Evolutionary conservation across 257 asterid genomes (phyloP).

Genomic region (Solanum corneliomulleri): DNA sequence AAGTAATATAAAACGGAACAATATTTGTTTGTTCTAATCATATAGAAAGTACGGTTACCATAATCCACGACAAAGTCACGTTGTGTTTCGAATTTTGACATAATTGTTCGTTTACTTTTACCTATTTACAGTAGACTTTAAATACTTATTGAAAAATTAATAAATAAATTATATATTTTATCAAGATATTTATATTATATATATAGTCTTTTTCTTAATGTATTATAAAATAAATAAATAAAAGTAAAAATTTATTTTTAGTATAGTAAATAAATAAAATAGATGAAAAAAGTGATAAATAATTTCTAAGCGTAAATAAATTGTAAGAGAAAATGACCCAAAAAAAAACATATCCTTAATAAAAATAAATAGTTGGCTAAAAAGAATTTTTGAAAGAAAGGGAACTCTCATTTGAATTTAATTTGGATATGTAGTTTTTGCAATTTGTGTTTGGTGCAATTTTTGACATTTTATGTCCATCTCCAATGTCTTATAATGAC

Average conservation of each 20-base stretch:
- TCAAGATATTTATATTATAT: too few relatives aligned
- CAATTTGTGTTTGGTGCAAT: background rate
- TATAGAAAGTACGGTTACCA: slow-evolving; percentile 6
- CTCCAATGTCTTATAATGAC: background rate
- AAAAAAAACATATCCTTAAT: background rate
- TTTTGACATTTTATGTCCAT: background rate
- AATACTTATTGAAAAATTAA: too few relatives aligned
- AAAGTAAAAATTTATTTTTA: background rate
- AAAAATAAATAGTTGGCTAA: background rate
- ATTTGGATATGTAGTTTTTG: background rate
- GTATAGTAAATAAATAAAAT: background rate
- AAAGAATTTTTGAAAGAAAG: background rate
- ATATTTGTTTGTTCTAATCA: background rate
- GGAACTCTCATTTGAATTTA: background rate
- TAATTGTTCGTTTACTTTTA: background rate
- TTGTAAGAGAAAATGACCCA: background rate
- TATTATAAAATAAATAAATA: background rate
- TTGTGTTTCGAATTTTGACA: background rate
- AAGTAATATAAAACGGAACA: background rate
- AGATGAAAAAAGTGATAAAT: too few relatives aligned
- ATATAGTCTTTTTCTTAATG: background rate
- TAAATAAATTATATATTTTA: too few relatives aligned
- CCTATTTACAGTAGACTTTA: background rate
- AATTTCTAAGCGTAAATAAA: background rate
- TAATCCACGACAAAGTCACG: slow-evolving; percentile 26